Percentiles rank a stretch among this genome's conserved stretches.
Evolutionary conservation across 2,329 filamentous ascomycete genomes (phyloP).

Genomic region (Phialemonium atrogriseum): DNA sequence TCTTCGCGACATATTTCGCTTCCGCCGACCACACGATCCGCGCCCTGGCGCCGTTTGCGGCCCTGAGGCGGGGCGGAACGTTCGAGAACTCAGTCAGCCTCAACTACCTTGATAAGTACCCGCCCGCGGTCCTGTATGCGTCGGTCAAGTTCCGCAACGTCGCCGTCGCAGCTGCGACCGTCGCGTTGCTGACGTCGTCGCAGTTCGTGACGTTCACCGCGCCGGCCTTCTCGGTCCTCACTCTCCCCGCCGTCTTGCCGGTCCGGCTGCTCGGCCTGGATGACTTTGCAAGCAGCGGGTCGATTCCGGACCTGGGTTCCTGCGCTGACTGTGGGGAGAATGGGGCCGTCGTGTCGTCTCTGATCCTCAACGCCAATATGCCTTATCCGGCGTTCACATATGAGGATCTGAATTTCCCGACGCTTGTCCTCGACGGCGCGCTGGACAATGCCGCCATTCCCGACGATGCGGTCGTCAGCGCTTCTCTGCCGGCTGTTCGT

Average conservation of each 20-base stretch:
- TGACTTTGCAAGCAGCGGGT: slow-evolving; percentile 15
- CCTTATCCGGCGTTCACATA: slow-evolving; percentile 28
- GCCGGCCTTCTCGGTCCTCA: slow-evolving; percentile 22
- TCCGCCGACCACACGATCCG: slow-evolving; percentile 22
- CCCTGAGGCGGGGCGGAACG: slow-evolving; percentile 17
- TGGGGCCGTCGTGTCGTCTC: slow-evolving; percentile 22
- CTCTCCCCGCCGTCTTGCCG: slow-evolving; percentile 13
- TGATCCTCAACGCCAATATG: slow-evolving; percentile 25
- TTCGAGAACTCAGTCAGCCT: slow-evolving; percentile 21
- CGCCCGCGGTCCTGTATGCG: slow-evolving; percentile 16
- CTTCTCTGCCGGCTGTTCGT: slow-evolving; percentile 21
- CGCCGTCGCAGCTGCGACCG: slow-evolving; percentile 17
- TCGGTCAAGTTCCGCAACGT: slow-evolving; percentile 18
- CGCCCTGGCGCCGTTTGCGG: slow-evolving; percentile 23
- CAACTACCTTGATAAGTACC: slow-evolving; percentile 23
- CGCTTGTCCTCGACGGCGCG: slow-evolving; percentile 10
- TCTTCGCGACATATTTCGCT: slow-evolving; percentile 21
- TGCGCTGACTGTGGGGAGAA: slow-evolving; percentile 6
- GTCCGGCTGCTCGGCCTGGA: slow-evolving; percentile 18
- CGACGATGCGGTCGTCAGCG: slow-evolving; percentile 13
- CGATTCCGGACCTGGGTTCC: slow-evolving; percentile 2
- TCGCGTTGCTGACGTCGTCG: slow-evolving; percentile 18
- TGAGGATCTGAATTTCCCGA: slow-evolving; percentile 21
- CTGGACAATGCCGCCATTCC: slow-evolving; percentile 4
- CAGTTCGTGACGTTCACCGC: slow-evolving; percentile 23